These are phyloP conservation scores for Fusarium palustre DNA, from an alignment of 2,329 filamentous ascomycete species.

Conservation along the genomic window DNA sequence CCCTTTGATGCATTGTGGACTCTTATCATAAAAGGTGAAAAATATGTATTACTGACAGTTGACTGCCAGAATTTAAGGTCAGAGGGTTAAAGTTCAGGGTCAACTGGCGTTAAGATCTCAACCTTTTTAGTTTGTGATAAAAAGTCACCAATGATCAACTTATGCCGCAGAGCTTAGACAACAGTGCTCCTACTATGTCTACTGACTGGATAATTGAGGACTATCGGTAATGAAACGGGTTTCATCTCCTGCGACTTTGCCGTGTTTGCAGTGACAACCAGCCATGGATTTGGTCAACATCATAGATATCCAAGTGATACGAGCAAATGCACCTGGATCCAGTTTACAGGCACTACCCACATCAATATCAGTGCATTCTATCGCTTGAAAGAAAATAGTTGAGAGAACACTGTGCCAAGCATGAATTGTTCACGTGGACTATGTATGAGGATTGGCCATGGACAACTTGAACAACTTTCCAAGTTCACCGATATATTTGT, in stretches of 20 bases:
- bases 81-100: background rate
- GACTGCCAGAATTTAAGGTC: background rate
- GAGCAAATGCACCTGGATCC: background rate
- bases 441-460: background rate
- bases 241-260: fast-evolving
- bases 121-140: background rate
- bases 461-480: background rate
- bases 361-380: background rate
- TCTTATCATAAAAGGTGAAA: too few species aligned
- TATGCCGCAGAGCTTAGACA: too few species aligned
- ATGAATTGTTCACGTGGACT: background rate
- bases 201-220: background rate
- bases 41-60: too few species aligned
- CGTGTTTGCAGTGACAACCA: background rate
- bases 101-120: background rate
- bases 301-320: background rate
- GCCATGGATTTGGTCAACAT: background rate
- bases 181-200: too few species aligned
- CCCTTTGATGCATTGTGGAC: too few species aligned
- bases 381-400: fast-evolving
- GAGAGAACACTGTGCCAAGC: background rate
- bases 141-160: background rate
- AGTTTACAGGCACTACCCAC: background rate
- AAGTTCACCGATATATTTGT: background rate
- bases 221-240: fast-evolving